Percentiles rank a stretch among this genome's conserved stretches.
phyloP scores from a whole-genome alignment of 768 basidiomycete genomes.

The Cyathus striatus region DNA sequence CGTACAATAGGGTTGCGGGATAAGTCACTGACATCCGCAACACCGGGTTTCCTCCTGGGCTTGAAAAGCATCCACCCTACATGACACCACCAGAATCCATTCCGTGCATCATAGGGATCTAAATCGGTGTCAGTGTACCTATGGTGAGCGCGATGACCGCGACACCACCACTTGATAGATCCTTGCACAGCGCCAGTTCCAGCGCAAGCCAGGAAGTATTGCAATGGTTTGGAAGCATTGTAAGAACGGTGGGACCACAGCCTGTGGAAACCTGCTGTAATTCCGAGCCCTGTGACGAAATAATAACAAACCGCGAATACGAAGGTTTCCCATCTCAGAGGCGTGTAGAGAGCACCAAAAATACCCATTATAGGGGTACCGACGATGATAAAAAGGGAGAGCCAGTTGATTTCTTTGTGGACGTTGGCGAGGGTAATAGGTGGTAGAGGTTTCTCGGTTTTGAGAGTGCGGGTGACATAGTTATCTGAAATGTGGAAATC shows the following conservation, averaged over 20 bases:
- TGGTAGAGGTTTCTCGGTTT: conserved; percentile 61
- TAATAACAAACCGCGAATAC: conserved; percentile 39
- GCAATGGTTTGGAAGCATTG: conserved; percentile 82
- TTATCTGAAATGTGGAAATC: conserved; percentile 74
- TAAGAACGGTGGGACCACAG: conserved; percentile 97
- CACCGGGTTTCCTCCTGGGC: conserved; percentile 83
- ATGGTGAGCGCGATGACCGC: conserved; percentile 96
- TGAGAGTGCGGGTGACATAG: conserved; percentile 74
- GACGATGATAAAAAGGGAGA: conserved; percentile 68
- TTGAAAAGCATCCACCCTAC: conserved; percentile 93
- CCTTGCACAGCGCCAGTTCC: conserved; percentile 95
- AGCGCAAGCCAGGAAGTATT: conserved; percentile 77
- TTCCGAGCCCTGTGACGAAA: conserved; percentile 65
- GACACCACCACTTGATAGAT: conserved; percentile 98
- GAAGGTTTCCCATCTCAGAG: conserved; percentile 68
- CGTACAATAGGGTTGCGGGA: conserved; percentile 72
- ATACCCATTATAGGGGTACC: conserved; percentile 70
- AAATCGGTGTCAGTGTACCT: conserved; percentile 96
- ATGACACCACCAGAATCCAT: conserved; percentile 83
- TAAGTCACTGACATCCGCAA: conserved; percentile 85
- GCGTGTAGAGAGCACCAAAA: conserved; percentile 64
- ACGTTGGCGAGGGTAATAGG: conserved; percentile 60
- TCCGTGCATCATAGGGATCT: conserved; percentile 92
- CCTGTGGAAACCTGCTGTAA: conserved; percentile 94
- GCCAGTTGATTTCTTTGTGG: conserved; percentile 65